Evolutionary conservation across 2,329 filamentous ascomycete species (phyloP).

Genomic region (Leptographium galeiforme): DNA sequence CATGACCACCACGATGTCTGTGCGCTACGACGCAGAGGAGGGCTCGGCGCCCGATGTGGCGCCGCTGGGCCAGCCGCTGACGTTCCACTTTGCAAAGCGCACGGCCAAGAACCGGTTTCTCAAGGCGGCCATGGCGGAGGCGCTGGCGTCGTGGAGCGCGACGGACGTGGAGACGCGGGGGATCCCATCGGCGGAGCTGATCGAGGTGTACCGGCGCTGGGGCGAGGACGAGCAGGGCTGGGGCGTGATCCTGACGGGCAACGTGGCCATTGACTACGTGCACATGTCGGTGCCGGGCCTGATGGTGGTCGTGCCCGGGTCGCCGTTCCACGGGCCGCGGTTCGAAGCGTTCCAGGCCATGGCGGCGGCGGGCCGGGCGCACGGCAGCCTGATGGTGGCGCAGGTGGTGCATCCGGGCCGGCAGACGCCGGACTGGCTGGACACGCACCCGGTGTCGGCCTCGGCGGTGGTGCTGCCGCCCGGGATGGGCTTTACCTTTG

Average conservation of each 20-base stretch:
- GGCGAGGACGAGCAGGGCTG: constrained; percentile 35
- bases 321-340: constrained; percentile 37
- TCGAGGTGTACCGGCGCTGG: constrained; percentile 45
- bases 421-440: constrained; percentile 25
- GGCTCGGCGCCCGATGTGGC: not conserved
- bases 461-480: constrained; percentile 19
- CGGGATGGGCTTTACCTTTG: constrained; percentile 19
- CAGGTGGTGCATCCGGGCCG: constrained; percentile 52
- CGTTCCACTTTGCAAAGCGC: constrained; percentile 36
- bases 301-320: constrained; percentile 41
- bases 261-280: constrained; percentile 43
- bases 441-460: constrained; percentile 23
- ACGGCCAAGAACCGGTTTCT: constrained; percentile 52
- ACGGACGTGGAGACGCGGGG: constrained; percentile 35
- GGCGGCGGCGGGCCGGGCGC: constrained; percentile 37
- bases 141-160: constrained; percentile 45
- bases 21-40: not conserved
- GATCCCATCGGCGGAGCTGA: constrained; percentile 22
- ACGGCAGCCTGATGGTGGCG: constrained; percentile 45
- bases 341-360: constrained; percentile 49
- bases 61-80: constrained; percentile 30
- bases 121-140: constrained; percentile 56
- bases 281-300: constrained; percentile 43
- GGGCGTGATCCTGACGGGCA: constrained; percentile 9
- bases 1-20: not conserved